Evolutionary conservation across 352 stramenopile species (phyloP).

Genomic region (Phytopythium oedochilum): DNA sequence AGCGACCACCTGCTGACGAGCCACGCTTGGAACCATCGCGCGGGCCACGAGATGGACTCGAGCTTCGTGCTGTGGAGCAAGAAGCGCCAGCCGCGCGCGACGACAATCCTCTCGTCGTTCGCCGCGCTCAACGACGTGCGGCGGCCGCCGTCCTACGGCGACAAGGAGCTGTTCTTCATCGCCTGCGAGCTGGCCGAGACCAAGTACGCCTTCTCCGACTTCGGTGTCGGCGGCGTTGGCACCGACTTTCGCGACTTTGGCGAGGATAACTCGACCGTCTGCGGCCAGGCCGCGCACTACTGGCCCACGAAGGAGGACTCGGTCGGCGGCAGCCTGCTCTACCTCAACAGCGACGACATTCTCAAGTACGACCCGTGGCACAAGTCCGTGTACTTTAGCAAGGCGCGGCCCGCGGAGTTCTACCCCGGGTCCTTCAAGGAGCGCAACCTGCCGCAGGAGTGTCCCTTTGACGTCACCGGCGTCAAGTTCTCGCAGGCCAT

Average conservation of each 20-base stretch:
- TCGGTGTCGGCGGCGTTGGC: slow-evolving; percentile 21
- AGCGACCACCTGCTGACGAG: slow-evolving; percentile 28
- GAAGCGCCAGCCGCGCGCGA: slow-evolving; percentile 27
- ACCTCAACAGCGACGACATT: slow-evolving; percentile 54
- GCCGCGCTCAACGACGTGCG: slow-evolving; percentile 20
- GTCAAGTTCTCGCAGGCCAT: slow-evolving; percentile 15
- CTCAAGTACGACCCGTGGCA: slow-evolving; percentile 17
- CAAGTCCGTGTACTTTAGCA: slow-evolving; percentile 19
- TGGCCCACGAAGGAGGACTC: slow-evolving; percentile 17
- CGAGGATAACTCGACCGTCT: too few species aligned
- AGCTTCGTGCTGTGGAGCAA: slow-evolving; percentile 46
- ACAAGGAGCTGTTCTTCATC: slow-evolving; percentile 53
- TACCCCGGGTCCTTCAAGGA: slow-evolving; percentile 39
- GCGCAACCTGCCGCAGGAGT: slow-evolving; percentile 23
- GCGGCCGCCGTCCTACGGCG: slow-evolving; percentile 28
- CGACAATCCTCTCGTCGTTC: slow-evolving; percentile 36
- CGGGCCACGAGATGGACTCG: slow-evolving; percentile 48
- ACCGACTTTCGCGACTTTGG: slow-evolving; percentile 54
- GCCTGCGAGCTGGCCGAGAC: slow-evolving; percentile 49
- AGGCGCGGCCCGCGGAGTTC: slow-evolving; percentile 18
- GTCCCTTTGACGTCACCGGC: slow-evolving; percentile 30
- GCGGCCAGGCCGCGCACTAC: slow-evolving; percentile 39
- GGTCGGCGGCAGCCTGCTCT: slow-evolving; percentile 34
- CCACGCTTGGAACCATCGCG: slow-evolving; percentile 28
- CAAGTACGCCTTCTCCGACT: slow-evolving; percentile 36